Evolutionary conservation across 1,139 yeast species (phyloP).

Genomic region (Meyerozyma sp.): DNA sequence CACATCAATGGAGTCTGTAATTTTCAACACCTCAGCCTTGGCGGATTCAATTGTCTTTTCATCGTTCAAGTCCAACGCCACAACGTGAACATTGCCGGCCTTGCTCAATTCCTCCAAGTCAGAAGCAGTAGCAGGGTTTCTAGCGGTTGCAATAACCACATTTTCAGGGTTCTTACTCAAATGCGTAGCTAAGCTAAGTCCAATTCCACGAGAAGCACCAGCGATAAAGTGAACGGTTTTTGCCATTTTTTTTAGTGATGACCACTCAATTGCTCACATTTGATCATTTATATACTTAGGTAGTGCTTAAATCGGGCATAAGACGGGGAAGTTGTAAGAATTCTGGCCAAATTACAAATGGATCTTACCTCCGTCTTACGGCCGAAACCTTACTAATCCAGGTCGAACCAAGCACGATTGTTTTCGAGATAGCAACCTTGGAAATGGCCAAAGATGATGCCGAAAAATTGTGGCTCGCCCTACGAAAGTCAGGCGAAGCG

Average conservation of each 20-base stretch:
- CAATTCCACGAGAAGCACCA: constrained; percentile 21
- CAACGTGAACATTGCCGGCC: constrained; percentile 3
- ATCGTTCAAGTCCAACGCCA: constrained; percentile 5
- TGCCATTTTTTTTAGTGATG: background rate
- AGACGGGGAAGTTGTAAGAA: no score
- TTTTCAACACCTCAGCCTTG: background rate
- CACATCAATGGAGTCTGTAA: constrained; percentile 3
- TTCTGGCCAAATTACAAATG: no score
- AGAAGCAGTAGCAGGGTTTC: constrained; percentile 3
- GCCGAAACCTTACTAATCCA: no score
- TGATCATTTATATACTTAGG: background rate
- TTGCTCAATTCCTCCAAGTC: constrained; percentile 9
- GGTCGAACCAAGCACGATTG: no score
- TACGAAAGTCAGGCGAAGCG: no score
- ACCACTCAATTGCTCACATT: constrained; percentile 4
- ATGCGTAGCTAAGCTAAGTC: constrained; percentile 10
- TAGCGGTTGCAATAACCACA: constrained; percentile 13
- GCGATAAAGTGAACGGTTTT: constrained; percentile 5
- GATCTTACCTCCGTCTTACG: no score
- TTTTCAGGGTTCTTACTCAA: constrained; percentile 7
- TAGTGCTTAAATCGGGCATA: no score
- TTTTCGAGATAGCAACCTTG: no score
- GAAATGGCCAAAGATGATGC: no score
- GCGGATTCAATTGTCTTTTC: background rate
- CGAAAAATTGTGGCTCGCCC: no score